These are phyloP conservation scores for Chlorella sp. DNA, from an alignment of 139 green algal species.

Conservation along the genomic window DNA sequence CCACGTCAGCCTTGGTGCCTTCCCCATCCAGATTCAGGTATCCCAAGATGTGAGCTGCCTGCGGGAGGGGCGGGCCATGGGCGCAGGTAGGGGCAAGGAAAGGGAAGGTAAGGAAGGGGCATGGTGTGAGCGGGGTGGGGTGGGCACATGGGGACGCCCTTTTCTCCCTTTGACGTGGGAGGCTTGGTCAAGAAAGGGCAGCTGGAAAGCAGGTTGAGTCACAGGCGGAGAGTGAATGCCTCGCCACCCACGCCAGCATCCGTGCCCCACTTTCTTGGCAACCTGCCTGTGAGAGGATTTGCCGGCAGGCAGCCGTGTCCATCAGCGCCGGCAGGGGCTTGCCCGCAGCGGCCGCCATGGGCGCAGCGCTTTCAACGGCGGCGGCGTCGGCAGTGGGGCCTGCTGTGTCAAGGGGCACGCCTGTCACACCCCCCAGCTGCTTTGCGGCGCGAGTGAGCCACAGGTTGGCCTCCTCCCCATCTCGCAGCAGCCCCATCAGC, in stretches of 20 bases:
- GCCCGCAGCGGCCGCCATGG: background rate
- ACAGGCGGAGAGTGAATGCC: background rate
- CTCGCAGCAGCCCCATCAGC: background rate
- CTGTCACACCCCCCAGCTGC: background rate
- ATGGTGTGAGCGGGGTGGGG: background rate
- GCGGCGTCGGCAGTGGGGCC: background rate
- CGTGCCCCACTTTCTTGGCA: background rate
- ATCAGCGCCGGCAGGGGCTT: background rate
- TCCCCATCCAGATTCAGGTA: slow-evolving; percentile 54
- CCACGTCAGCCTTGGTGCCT: slow-evolving; percentile 30
- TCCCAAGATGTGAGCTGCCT: slow-evolving; percentile 39
- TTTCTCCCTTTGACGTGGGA: too few species aligned
- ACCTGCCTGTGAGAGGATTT: background rate
- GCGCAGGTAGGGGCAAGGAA: background rate
- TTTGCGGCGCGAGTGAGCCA: slow-evolving; percentile 12
- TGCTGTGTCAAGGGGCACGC: background rate
- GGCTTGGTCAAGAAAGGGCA: background rate
- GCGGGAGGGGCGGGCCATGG: background rate
- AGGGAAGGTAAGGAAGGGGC: background rate
- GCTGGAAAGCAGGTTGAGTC: background rate
- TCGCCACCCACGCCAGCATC: background rate
- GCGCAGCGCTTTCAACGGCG: background rate
- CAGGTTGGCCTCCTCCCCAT: slow-evolving; percentile 30
- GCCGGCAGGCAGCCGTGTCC: background rate
- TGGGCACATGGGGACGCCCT: too few species aligned